Evolutionary conservation across 225 moss, liverwort and hornwort genomes (phyloP), one percentile per base, ranked within the genome.

Genomic region (Pseudoscleropodium purum): DNA sequence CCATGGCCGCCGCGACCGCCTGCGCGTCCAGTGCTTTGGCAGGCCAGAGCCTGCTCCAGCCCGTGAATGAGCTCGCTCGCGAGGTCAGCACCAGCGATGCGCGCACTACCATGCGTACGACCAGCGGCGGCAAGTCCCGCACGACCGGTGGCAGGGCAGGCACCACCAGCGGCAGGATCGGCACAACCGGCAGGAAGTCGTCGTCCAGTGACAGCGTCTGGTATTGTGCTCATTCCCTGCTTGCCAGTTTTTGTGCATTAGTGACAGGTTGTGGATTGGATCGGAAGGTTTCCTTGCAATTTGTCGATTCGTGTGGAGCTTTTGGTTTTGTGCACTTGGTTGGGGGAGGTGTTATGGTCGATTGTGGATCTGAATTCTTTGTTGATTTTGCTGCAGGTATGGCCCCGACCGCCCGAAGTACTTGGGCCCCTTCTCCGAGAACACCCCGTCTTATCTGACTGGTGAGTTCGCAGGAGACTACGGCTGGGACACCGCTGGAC

Each of bases 401-500:
- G 95, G 94, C 9, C 76, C 93, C 1, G 94, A 94, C 67, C 83
- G 94, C 27, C 93, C 94, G 63, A 94, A 94, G 92, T 95, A 23
- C 37, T 82, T 95, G 88, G 95, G 94, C 51, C 95, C 95, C 9
- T 94, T 94, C 91, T 95, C 94, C 15, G 95, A 88, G 34, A 83
- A 63, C 39, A 88, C 82, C 52, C 88, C 88, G 21, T 88, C 82
- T 0, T 82, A 88, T 25, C 6, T 88, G 11, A 88, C 8, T 3
- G 88, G 82, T 18, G 78, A 87, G 52, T 87, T 54, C 52, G 52
- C 77, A n/a, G 86, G 86, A 27, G 77, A 87, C 66, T 87, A 87
- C 31, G 78, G 78, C 30, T 87, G 65, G 86, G 86, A 86, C 65
- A 86, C 86, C 18, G 86, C 77, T 1, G 65, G 56, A 14, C 75